A percentile compares a stretch with the other conserved stretches of the same genome.
phyloP scores from a whole-genome alignment of 306 rosid species.

The Dryas drummondii region DNA sequence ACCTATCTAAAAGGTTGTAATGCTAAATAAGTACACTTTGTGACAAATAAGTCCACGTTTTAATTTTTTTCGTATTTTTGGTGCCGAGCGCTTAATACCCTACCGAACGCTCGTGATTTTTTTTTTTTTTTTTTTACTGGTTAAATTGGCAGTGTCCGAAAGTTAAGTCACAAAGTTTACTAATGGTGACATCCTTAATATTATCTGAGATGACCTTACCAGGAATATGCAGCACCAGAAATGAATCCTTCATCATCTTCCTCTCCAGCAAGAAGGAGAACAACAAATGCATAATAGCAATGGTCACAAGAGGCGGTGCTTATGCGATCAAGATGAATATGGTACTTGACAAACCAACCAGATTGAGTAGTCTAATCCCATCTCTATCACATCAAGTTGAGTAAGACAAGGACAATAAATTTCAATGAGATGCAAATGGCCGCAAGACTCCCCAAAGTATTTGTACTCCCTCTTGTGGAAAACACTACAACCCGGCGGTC shows the following conservation, averaged over 20 bases:
- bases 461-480: too few species aligned
- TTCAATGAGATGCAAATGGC: constrained; percentile 23
- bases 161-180: too few species aligned
- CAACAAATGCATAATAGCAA: background rate
- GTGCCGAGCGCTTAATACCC: too few species aligned
- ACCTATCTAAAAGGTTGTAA: too few species aligned
- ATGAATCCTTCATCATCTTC: background rate
- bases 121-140: too few species aligned
- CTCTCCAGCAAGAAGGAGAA: constrained; percentile 1
- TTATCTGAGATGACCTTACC: constrained; percentile 5
- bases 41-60: too few species aligned
- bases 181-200: background rate
- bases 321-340: constrained; percentile 10
- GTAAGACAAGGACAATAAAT: background rate
- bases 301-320: background rate
- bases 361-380: constrained; percentile 18
- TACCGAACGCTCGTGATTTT: too few species aligned
- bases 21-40: too few species aligned
- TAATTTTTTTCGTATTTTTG: too few species aligned
- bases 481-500: constrained; percentile 1
- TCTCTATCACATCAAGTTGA: constrained; percentile 21
- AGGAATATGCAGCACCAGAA: constrained; percentile 19
- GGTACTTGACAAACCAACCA: constrained; percentile 31
- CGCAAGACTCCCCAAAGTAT: constrained; percentile 20
- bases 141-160: too few species aligned